These are phyloP conservation scores for Penicillium sp. DNA, from an alignment of 2,329 filamentous ascomycete genomes.

Conservation along the genomic window DNA sequence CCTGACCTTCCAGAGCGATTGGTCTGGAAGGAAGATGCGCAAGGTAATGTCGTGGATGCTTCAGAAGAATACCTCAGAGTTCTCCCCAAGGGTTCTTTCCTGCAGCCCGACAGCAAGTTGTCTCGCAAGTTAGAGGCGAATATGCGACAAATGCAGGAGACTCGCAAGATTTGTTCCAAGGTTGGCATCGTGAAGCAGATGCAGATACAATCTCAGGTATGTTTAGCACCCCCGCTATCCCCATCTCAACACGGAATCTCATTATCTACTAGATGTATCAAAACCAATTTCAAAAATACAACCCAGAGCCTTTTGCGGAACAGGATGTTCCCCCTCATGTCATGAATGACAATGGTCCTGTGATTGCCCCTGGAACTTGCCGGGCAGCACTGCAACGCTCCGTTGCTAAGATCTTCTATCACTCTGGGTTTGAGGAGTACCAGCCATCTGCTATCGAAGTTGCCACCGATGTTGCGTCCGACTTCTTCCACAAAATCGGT, in stretches of 20 bases:
- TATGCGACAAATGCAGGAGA: constrained; percentile 94
- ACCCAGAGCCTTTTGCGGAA: constrained; percentile 84
- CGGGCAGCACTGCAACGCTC: constrained; percentile 84
- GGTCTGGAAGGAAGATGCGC: constrained; percentile 84
- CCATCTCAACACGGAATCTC: constrained; percentile 1
- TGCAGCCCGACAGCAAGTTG: constrained; percentile 70
- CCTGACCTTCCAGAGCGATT: constrained; percentile 78
- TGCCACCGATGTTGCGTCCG: constrained; percentile 82
- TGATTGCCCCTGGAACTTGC: constrained; percentile 81
- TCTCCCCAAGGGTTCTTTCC: constrained; percentile 73
- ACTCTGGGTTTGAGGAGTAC: constrained; percentile 94
- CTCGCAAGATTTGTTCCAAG: constrained; percentile 91
- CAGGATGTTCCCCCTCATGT: constrained; percentile 86
- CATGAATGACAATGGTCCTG: constrained; percentile 80
- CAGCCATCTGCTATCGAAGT: constrained; percentile 92
- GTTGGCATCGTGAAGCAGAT: constrained; percentile 99
- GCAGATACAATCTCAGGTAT: constrained; percentile 94
- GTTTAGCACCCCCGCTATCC: constrained; percentile 16
- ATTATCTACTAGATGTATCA: constrained; percentile 72
- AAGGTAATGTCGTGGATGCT: constrained; percentile 86
- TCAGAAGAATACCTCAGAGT: constrained; percentile 81
- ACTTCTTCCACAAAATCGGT: constrained; percentile 85
- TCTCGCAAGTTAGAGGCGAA: constrained; percentile 83
- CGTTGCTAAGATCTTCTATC: constrained; percentile 92
- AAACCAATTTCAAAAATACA: constrained; percentile 97